These are phyloP conservation scores for Carex pumila DNA, from an alignment of 176 grass and related monocot genomes.

Conservation along the genomic window DNA sequence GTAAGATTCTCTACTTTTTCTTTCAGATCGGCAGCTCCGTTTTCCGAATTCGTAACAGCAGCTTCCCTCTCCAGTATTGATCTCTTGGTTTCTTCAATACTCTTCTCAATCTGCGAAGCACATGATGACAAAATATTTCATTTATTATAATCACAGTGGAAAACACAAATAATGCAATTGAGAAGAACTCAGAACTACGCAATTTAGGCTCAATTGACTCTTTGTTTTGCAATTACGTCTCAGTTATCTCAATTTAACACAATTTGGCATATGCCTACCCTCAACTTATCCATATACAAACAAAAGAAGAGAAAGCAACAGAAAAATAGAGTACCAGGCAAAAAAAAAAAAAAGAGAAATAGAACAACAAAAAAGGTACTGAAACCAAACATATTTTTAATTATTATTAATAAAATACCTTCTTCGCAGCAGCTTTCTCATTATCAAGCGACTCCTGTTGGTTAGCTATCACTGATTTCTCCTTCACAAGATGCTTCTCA, in stretches of 20 bases:
- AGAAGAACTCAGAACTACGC: not conserved
- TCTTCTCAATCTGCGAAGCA: constrained; percentile 49
- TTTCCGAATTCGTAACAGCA: constrained; percentile 63
- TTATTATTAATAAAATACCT: constrained; percentile 41
- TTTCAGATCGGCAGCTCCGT: constrained; percentile 65
- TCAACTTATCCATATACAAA: not conserved
- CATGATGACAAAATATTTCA: not conserved
- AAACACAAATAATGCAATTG: not conserved
- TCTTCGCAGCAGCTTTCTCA: constrained; percentile 53
- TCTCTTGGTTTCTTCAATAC: constrained; percentile 76
- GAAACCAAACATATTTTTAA: not conserved
- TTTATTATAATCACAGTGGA: not conserved
- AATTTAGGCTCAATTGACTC: not conserved
- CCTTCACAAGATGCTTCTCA: constrained; percentile 76
- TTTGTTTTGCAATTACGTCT: not conserved
- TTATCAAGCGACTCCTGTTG: constrained; percentile 65
- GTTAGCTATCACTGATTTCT: constrained; percentile 82
- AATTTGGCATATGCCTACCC: not conserved
- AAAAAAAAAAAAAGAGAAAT: not conserved
- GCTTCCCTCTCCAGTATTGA: constrained; percentile 63
- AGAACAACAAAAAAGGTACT: not conserved
- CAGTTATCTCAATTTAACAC: not conserved
- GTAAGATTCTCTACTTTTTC: constrained; percentile 58
- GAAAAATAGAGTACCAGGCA: not conserved
- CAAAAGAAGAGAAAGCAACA: not conserved